A percentile compares a stretch with the other conserved stretches of the same genome.
Evolutionary conservation across 1,284 basidiomycete species (phyloP).

Genomic region (Entoloma clypeatum): DNA sequence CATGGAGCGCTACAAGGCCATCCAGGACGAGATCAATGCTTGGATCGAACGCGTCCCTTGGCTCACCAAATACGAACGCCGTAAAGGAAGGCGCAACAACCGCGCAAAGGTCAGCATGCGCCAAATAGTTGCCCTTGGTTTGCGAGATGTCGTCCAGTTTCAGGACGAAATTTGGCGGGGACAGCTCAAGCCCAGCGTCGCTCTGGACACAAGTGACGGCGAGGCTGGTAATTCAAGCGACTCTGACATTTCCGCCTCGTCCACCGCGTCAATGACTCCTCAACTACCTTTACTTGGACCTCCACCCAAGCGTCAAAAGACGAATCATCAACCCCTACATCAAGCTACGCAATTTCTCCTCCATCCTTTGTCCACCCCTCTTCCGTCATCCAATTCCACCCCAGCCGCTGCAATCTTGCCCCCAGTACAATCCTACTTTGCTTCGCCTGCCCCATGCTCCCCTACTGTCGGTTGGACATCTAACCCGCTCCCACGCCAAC

Average conservation of each 20-base stretch:
- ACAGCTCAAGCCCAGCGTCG: conserved; percentile 35
- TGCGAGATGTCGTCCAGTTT: conserved; percentile 66
- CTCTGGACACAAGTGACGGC: conserved; percentile 35
- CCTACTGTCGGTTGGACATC: not conserved
- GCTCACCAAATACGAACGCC: conserved; percentile 47
- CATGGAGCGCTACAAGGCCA: conserved; percentile 61
- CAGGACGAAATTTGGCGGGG: conserved; percentile 55
- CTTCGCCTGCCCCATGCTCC: not conserved
- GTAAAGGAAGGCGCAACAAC: conserved; percentile 30
- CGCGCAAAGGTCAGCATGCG: conserved; percentile 59
- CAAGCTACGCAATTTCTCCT: conserved; percentile 54
- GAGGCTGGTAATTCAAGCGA: conserved; percentile 27
- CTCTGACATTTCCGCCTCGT: not conserved
- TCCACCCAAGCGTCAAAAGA: conserved; percentile 37
- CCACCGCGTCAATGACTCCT: not conserved
- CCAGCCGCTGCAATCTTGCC: not conserved
- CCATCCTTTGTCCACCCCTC: conserved; percentile 38
- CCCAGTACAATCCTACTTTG: not conserved
- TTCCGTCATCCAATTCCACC: conserved; percentile 12
- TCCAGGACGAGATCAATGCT: conserved; percentile 55
- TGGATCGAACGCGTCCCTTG: conserved; percentile 68
- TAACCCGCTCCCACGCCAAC: conserved; percentile 10
- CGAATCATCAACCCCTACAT: conserved; percentile 34
- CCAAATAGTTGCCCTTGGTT: conserved; percentile 54
- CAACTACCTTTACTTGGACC: conserved; percentile 14